Base-by-base conservation (phyloP, 495 filamentous ascomycete species). In the Apodospora peruviana region DNA sequence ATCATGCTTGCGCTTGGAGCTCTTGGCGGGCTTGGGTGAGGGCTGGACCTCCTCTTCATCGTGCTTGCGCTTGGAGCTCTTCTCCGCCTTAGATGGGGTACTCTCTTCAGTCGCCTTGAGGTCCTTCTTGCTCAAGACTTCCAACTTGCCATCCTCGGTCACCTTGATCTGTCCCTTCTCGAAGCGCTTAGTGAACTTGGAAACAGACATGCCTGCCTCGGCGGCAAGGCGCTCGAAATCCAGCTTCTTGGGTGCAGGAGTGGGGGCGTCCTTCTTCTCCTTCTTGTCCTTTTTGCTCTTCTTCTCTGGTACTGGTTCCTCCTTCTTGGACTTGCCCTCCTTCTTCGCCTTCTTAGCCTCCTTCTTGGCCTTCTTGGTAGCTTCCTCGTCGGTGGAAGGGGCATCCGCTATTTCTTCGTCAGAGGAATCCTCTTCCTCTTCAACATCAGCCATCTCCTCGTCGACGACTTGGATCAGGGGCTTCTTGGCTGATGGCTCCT, bases 111-210 rank as follows among this genome's bases (percentile, higher is more conserved):
- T 71, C 59, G 78, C 80, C 78, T 81, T 83, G 43, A 55, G 42
- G 29, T 82, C 82, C 70, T 88, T 87, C 74, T 86, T 86, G 66
- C 75, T 82, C 43, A 82, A 52, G 4, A 81, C 52, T 48, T 76
- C 70, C 8, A 84, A 74, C 40, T 68, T 81, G 35, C 82, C 82
- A 40, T 77, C 73, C 2, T 69, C 64, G 40, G 70, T 73, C 48
- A 86, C 70, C 51, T 70, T 70, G 58, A 87, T 85, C 64, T 85
- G 76, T 9, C 83, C 83, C 16, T 76, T 72, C 58, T 82, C 79
- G 11, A 81, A 70, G 66, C 82, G 83, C 51, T 78, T 74, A 61
- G 78, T 71, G 61, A 85, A 87, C 55, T 83, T 78, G 67, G 75
- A 76, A 18, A 83, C 66, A n/a, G 78, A 78, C 41, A 86, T 66